phyloP scores from a whole-genome alignment of 1,139 yeast species.

The Geotrichum aggregatum region DNA sequence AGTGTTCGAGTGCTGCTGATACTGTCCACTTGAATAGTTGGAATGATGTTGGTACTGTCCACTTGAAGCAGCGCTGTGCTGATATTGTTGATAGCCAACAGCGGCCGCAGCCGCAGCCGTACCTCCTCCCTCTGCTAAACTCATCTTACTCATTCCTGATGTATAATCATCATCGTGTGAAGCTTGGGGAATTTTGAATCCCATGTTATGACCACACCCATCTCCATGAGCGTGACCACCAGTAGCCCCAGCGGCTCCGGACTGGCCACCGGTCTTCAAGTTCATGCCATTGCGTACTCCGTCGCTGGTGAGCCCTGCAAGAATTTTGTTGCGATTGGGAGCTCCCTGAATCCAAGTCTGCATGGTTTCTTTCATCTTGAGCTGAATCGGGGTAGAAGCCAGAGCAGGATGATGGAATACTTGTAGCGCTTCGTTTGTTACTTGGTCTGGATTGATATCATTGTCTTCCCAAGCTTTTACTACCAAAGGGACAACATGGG shows the following conservation, averaged over 20 bases:
- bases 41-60: too few relatives aligned
- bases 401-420: slow-evolving; percentile 31
- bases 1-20: background rate
- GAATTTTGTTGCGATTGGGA: slow-evolving; percentile 18
- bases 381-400: slow-evolving; percentile 25
- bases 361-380: slow-evolving; percentile 25
- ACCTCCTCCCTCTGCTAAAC: slow-evolving; percentile 5
- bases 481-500: slow-evolving; percentile 52
- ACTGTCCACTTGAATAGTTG: background rate
- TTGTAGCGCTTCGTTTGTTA: slow-evolving; percentile 24
- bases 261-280: slow-evolving; percentile 10
- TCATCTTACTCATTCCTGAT: background rate
- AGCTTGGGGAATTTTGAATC: slow-evolving; percentile 15
- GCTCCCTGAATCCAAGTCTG: slow-evolving; percentile 26
- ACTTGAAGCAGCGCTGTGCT: background rate
- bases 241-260: background rate
- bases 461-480: slow-evolving; percentile 29
- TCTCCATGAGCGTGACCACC: slow-evolving; percentile 15
- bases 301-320: slow-evolving; percentile 25
- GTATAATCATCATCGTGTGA: slow-evolving; percentile 1
- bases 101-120: background rate
- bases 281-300: slow-evolving; percentile 27
- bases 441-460: slow-evolving; percentile 20
- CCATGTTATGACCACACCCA: slow-evolving; percentile 19
- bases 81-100: background rate